Base-by-base conservation (phyloP, 106 monocot species). In the Allium cepa region DNA sequence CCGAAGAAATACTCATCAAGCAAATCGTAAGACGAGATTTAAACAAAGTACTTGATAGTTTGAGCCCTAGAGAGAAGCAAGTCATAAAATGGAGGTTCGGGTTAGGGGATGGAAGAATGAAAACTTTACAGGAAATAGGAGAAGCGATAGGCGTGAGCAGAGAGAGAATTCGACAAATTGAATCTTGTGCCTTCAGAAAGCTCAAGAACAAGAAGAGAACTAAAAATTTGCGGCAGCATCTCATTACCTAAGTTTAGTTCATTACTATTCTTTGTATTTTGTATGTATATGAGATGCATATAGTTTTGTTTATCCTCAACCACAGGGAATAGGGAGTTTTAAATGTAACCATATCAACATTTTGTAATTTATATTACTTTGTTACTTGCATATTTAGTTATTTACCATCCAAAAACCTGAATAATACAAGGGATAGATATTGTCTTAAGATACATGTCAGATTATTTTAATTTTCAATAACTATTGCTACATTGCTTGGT, bases 81-180 rank as follows among this genome's bases (percentile, higher is more conserved):
- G 88, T 91, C 36, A 62, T 96, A 5, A 79, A 71, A 57, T 84
- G 84, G 84, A 83, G 96, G 70, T 96, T 88, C 65, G 96, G 96
- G 3, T 66, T 96, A 10, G 88, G 88, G 22, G 88, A 86, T 76
- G 92, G 88, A 22, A 83, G 88, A 60, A 76, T 82, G 84, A 92
- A 84, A 55, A 96, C 96, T 4, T 65, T 86, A 28, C 96, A 96
- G 62, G 96, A 96, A 69, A 96, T 92, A 18, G 92, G 96, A 16
- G 86, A 88, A 26, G 49, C 74, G 18, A 86, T 96, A 80, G 88
- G 88, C 45, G 79, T 96, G 46, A 86, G 92, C 77, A 73, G 91
- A 71, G 96, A 96, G 76, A 85, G 96, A 66, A 82, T 96, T 66
- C 70, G 88, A 52, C 96, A 96, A 62, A 96, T 96, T 49, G 96